Percentiles rank a stretch among this genome's conserved stretches.
These are phyloP conservation scores for Lactifluus piperatus DNA, from an alignment of 768 basidiomycete genomes.

Conservation along the genomic window DNA sequence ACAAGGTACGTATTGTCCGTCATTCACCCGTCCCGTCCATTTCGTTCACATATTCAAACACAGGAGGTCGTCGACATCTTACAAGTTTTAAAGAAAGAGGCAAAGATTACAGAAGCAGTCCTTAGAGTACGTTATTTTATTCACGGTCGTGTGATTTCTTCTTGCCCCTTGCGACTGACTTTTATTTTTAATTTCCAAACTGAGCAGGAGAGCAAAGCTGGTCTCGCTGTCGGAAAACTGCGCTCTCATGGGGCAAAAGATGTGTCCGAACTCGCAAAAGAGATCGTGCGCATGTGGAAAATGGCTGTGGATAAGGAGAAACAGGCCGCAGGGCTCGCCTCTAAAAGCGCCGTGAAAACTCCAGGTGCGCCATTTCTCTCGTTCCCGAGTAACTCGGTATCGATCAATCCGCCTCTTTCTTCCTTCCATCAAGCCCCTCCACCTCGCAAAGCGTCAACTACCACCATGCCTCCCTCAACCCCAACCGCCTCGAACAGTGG, in stretches of 20 bases:
- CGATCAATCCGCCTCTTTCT: background rate
- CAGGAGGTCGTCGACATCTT: slow-evolving; percentile 62
- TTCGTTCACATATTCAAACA: slow-evolving; percentile 15
- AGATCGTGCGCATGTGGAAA: slow-evolving; percentile 90
- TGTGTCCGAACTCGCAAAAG: slow-evolving; percentile 78
- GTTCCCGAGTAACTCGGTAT: background rate
- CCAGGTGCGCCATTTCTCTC: slow-evolving; percentile 29
- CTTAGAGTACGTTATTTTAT: slow-evolving; percentile 60
- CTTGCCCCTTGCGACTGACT: slow-evolving; percentile 11
- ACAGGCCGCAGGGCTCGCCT: slow-evolving; percentile 34
- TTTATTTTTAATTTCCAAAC: background rate
- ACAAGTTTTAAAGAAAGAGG: slow-evolving; percentile 53
- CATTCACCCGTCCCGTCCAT: background rate
- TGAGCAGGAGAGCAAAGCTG: slow-evolving; percentile 80
- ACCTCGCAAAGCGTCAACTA: slow-evolving; percentile 9
- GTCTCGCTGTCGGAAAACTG: slow-evolving; percentile 87
- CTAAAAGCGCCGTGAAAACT: slow-evolving; percentile 23
- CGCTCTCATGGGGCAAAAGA: slow-evolving; percentile 63
- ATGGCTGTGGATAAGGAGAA: slow-evolving; percentile 64
- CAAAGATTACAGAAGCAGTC: slow-evolving; percentile 59
- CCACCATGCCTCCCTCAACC: slow-evolving; percentile 8
- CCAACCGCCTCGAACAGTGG: slow-evolving; percentile 27
- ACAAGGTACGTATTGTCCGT: slow-evolving; percentile 14
- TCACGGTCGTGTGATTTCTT: slow-evolving; percentile 22
- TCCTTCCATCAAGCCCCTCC: slow-evolving; percentile 5